These are phyloP conservation scores for Hordeum vulgare DNA, from an alignment of 176 grass and related monocot genomes.

Conservation along the genomic window DNA sequence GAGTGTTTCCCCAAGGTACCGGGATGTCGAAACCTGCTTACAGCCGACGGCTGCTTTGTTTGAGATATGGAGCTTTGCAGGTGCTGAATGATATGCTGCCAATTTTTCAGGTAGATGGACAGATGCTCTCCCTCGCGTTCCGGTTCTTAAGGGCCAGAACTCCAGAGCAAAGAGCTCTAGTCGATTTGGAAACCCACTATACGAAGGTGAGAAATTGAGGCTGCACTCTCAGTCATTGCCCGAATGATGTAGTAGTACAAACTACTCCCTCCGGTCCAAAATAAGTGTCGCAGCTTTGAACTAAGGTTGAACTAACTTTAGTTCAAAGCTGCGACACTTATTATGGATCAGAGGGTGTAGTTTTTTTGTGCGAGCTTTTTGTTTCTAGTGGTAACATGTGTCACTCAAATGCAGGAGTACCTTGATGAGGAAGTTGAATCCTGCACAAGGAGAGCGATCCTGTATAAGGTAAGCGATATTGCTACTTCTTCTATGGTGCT, in stretches of 20 bases:
- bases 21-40: not conserved
- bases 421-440: constrained; percentile 78
- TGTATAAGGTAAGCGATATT: constrained; percentile 76
- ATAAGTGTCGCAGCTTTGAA: too few relatives aligned
- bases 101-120: constrained; percentile 63
- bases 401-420: constrained; percentile 63
- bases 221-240: not conserved
- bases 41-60: not conserved
- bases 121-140: constrained; percentile 87
- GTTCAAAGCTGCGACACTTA: too few relatives aligned
- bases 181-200: constrained; percentile 95
- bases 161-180: constrained; percentile 85
- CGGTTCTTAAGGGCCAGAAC: constrained; percentile 88
- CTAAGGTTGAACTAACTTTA: too few relatives aligned
- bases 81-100: not conserved
- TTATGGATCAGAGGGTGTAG: too few relatives aligned
- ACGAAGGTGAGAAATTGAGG: constrained; percentile 53
- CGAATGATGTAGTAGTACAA: not conserved
- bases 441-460: constrained; percentile 64
- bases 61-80: not conserved
- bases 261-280: not conserved
- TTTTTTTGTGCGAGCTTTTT: rapidly evolving
- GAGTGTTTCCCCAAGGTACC: constrained; percentile 96
- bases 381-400: not conserved
- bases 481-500: not conserved